Base-by-base conservation (phyloP, 805 yeast genomes). In the Hanseniaspora valbyensis region DNA sequence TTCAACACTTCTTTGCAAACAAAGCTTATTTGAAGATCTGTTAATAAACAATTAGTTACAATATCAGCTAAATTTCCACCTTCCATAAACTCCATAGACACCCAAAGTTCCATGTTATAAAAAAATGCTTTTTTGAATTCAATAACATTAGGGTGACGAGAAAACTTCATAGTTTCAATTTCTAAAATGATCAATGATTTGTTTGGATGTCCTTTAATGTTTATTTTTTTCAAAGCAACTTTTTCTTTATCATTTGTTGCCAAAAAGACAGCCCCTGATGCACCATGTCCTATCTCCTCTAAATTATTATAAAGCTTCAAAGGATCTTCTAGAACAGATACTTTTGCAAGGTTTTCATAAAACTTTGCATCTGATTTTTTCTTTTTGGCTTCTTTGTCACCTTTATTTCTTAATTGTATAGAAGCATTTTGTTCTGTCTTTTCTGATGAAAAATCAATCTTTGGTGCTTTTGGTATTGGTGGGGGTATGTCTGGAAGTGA, bases 11-110 rank as follows among this genome's bases (percentile, higher is more conserved):
- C 98, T 53, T 92, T 74, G 59, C 95, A 87, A 22, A 92, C 95
- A 1, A 95, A 87, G 38, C 95, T 95, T 62, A 92, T 92, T 66
- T 92, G 97, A 13, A 84, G 86, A 60, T 92, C 98, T 1, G 94
- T 78, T 83, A 92, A 79, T 48, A 81, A 82, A 53, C 77, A 75
- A 63, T 89, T 89, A 0, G 95, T 86, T 16, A 92, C 95, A 30
- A 92, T 90, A 67, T 92, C 98, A 0, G 98, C 90, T 57, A 92
- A 71, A 0, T 95, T 82, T 2, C 98, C 98, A 54, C 98, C 98
- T 65, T 92, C 96, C 98, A 92, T 92, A 63, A 86, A 92, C 66
- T 92, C 98, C 98, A 92, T 92, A 19, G 92, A 80, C 9, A 92
- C 97, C 98, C 98, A 92, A 50, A 92, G 71, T 57, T 83, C 88